A percentile compares a stretch with the other conserved stretches of the same genome.
phyloP scores from a whole-genome alignment of 1,139 yeast genomes.

The Taphrina communis region DNA sequence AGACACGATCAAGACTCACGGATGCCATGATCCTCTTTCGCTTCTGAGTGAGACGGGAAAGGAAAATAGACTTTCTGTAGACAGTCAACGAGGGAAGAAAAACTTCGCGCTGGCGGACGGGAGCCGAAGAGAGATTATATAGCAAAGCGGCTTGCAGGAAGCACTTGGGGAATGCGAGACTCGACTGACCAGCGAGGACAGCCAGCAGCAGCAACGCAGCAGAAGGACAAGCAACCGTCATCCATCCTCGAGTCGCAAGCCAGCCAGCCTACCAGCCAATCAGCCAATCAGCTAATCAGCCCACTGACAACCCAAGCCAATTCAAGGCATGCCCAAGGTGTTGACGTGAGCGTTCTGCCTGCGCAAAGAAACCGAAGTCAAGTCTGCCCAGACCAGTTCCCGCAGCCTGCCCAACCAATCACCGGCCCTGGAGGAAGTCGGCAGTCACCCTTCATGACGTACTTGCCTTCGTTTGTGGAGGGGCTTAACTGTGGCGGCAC shows the following conservation, averaged over 20 bases:
- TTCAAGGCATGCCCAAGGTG: too few relatives aligned
- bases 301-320: not conserved
- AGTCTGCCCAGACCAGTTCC: too few relatives aligned
- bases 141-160: not conserved
- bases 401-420: too few relatives aligned
- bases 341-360: too few relatives aligned
- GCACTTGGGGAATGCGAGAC: conserved; percentile 4
- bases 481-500: too few relatives aligned
- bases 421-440: too few relatives aligned
- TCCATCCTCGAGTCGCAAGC: not conserved
- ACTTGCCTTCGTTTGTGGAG: too few relatives aligned
- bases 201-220: not conserved
- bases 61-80: not conserved
- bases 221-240: not conserved
- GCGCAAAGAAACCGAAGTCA: too few relatives aligned
- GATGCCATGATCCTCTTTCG: conserved; percentile 18
- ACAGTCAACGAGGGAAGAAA: not conserved
- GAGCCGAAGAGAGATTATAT: not conserved
- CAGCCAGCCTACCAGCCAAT: not conserved
- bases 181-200: not conserved
- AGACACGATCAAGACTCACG: not conserved
- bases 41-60: not conserved
- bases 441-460: too few relatives aligned
- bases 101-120: not conserved
- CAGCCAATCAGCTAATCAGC: not conserved